phyloP scores from a whole-genome alignment of 306 rosid genomes.

The Casuarina glauca region DNA sequence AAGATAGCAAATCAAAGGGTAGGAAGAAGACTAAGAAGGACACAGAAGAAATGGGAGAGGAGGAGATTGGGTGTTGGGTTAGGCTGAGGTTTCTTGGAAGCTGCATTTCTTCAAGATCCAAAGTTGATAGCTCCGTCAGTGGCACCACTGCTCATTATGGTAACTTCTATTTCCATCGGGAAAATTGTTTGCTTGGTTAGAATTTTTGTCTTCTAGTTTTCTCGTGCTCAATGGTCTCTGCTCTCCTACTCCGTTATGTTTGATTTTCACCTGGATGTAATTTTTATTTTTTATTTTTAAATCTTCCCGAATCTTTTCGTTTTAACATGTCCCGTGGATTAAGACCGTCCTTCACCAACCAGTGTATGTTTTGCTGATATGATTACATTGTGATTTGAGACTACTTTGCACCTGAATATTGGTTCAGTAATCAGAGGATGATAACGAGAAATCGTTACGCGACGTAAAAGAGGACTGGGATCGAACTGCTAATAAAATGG shows the following conservation, averaged over 20 bases:
- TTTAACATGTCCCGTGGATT: slow-evolving; percentile 14
- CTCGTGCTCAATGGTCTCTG: slow-evolving; percentile 13
- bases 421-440: slow-evolving; percentile 7
- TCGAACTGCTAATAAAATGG: slow-evolving; percentile 2
- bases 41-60: slow-evolving; percentile 39
- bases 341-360: slow-evolving; percentile 14
- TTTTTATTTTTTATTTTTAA: not conserved
- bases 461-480: not conserved
- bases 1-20: slow-evolving; percentile 62
- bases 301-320: not conserved
- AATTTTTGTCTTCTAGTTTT: slow-evolving; percentile 11
- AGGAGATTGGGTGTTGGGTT: slow-evolving; percentile 78
- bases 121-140: slow-evolving; percentile 86
- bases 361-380: slow-evolving; percentile 18
- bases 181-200: not conserved
- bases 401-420: slow-evolving; percentile 14
- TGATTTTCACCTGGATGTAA: slow-evolving; percentile 10
- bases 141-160: slow-evolving; percentile 85
- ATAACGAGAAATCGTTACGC: not conserved
- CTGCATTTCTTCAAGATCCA: slow-evolving; percentile 99
- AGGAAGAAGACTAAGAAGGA: slow-evolving; percentile 57
- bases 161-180: slow-evolving; percentile 36
- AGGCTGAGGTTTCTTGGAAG: slow-evolving; percentile 72
- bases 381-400: not conserved
- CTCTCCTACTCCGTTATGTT: slow-evolving; percentile 14